phyloP scores from a whole-genome alignment of 805 yeast species.

The Starmerella vaccinii region DNA sequence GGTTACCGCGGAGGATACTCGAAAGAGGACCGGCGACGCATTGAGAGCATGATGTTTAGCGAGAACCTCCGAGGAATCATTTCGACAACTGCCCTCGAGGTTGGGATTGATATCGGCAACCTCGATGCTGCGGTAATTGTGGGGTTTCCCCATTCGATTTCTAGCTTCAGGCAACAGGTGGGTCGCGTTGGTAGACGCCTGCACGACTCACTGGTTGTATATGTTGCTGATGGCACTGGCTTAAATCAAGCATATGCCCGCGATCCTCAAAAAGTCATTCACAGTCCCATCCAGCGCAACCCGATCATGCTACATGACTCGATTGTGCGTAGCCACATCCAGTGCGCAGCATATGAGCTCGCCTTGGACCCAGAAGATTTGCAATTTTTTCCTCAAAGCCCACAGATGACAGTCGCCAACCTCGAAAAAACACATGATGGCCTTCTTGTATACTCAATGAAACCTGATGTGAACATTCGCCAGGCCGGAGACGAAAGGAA shows the following conservation, averaged over 20 bases:
- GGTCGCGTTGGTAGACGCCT: constrained; percentile 94
- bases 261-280: constrained; percentile 51
- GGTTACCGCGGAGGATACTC: constrained; percentile 92
- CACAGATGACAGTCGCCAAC: constrained; percentile 10
- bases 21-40: constrained; percentile 70
- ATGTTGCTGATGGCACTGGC: constrained; percentile 70
- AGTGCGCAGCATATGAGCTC: constrained; percentile 85
- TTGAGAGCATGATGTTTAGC: constrained; percentile 81
- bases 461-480: constrained; percentile 56
- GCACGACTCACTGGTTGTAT: constrained; percentile 68
- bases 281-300: constrained; percentile 46
- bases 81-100: constrained; percentile 89
- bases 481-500: constrained; percentile 74
- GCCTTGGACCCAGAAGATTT: constrained; percentile 50
- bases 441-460: constrained; percentile 70
- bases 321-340: constrained; percentile 66
- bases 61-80: constrained; percentile 78
- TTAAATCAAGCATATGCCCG: constrained; percentile 75
- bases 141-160: constrained; percentile 82
- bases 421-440: constrained; percentile 26
- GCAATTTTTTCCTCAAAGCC: constrained; percentile 42
- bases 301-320: constrained; percentile 52
- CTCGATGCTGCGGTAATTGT: constrained; percentile 85
- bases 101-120: constrained; percentile 91
- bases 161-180: constrained; percentile 87